Evolutionary conservation across 805 yeast species (phyloP), one percentile per base, ranked within the genome.

Genomic region (Wickerhamomyces bisporus): DNA sequence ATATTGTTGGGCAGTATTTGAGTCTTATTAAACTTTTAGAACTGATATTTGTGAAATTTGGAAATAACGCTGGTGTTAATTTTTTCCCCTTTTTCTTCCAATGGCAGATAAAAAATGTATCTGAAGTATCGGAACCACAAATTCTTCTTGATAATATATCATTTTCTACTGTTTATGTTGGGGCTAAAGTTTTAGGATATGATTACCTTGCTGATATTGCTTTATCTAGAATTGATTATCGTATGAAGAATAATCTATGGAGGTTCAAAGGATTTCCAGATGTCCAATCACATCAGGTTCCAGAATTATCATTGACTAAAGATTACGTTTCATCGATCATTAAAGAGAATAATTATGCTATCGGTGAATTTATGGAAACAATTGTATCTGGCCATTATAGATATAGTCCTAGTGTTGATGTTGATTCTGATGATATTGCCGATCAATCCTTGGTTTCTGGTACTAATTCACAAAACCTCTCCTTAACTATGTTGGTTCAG

Each of bases 61-160:
- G 80, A 1, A 54, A 73, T 34, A 75, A 74, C 46, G 66, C 72
- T 19, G 48, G 71, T 17, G 63, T 56, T 41, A 71, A 71, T 43
- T 68, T 65, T 34, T 40, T 74, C 4, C 70, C 76, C 3, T 70
- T 64, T 44, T 66, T 72, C 43, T 61, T 61, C 39, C 64, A 62
- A 39, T 74, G 78, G 78, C 58, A 57, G 31, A 26, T 65, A 13
- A 18, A 39, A 16, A 25, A 14, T 5, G 29, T 17, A 3, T 12
- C 19, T 11, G 32, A 40, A 3, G 30, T 21, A 18, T 15, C 27
- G 3, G 28, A 39, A 8, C 3, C 16, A 14, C 17, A 25, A 1
- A 29, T 47, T 5, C n/a, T 48, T 7, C 34, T 19, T 23, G 60
- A 55, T 31, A 55, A 52, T 35, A 29, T 53, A 19, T 58, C 44